These are phyloP conservation scores for Ganoderma sinense DNA, from an alignment of 1,284 basidiomycete genomes.

Conservation along the genomic window DNA sequence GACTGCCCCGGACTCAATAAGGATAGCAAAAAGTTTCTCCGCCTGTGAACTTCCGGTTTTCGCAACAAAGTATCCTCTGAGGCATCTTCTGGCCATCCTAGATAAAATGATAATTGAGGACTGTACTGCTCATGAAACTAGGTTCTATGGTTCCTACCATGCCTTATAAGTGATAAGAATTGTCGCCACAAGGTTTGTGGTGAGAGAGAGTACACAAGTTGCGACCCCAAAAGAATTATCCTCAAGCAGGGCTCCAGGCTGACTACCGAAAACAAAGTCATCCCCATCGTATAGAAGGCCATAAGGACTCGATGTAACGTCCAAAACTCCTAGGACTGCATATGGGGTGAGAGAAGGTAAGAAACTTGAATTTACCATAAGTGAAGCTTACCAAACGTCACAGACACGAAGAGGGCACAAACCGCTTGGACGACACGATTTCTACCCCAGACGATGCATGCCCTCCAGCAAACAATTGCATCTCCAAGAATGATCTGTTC, in stretches of 20 bases:
- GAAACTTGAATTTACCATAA: no score
- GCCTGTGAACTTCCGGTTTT: not conserved
- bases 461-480: constrained; percentile 6
- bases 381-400: not conserved
- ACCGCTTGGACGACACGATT: not conserved
- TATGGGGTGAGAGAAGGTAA: not conserved
- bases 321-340: not conserved
- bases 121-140: no score
- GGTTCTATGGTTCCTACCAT: not conserved
- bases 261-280: not conserved
- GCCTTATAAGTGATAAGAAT: not conserved
- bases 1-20: not conserved
- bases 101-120: not conserved
- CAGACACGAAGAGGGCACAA: not conserved
- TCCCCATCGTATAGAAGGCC: not conserved
- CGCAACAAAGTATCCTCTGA: not conserved
- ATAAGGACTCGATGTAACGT: no score
- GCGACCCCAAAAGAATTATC: not conserved
- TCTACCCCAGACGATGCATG: not conserved
- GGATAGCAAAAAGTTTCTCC: not conserved
- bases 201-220: not conserved
- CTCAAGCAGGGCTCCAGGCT: not conserved
- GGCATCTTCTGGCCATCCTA: not conserved
- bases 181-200: not conserved
- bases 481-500: not conserved